These are phyloP conservation scores for Naganishia albida DNA, from an alignment of 1,284 basidiomycete species.

Conservation along the genomic window DNA sequence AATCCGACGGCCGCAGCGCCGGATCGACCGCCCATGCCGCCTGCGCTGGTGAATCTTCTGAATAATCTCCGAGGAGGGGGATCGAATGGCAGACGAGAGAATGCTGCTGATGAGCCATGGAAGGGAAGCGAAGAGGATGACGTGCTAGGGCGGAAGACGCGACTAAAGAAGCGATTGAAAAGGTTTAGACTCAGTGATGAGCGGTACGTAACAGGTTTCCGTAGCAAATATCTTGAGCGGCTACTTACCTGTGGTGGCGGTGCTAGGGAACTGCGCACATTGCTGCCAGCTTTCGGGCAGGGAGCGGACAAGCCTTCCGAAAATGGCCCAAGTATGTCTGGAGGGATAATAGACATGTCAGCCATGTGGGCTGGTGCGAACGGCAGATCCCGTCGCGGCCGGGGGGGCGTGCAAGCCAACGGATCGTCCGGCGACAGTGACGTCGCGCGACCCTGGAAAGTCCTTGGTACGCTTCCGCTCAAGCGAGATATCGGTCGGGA, in stretches of 20 bases:
- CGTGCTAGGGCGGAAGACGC: slow-evolving; percentile 19
- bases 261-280: slow-evolving; percentile 13
- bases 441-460: slow-evolving; percentile 46
- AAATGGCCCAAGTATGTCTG: neutral
- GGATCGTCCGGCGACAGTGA: slow-evolving; percentile 26
- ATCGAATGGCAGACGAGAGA: neutral
- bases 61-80: slow-evolving; percentile 17
- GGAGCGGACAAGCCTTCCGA: neutral
- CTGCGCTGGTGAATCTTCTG: slow-evolving; percentile 31
- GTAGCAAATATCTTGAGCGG: neutral
- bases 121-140: slow-evolving; percentile 67
- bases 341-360: slow-evolving; percentile 16
- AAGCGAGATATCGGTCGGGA: slow-evolving; percentile 63
- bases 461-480: slow-evolving; percentile 69
- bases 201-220: slow-evolving; percentile 6
- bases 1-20: slow-evolving; percentile 53
- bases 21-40: slow-evolving; percentile 38
- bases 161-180: slow-evolving; percentile 26
- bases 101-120: slow-evolving; percentile 25
- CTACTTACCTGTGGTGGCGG: neutral
- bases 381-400: slow-evolving; percentile 4
- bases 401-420: neutral
- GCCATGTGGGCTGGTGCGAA: slow-evolving; percentile 5
- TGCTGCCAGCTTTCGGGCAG: slow-evolving; percentile 27
- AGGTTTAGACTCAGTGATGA: slow-evolving; percentile 31